Evolutionary conservation across 2,329 filamentous ascomycete species (phyloP).

Genomic region (Thyridium curvatum): DNA sequence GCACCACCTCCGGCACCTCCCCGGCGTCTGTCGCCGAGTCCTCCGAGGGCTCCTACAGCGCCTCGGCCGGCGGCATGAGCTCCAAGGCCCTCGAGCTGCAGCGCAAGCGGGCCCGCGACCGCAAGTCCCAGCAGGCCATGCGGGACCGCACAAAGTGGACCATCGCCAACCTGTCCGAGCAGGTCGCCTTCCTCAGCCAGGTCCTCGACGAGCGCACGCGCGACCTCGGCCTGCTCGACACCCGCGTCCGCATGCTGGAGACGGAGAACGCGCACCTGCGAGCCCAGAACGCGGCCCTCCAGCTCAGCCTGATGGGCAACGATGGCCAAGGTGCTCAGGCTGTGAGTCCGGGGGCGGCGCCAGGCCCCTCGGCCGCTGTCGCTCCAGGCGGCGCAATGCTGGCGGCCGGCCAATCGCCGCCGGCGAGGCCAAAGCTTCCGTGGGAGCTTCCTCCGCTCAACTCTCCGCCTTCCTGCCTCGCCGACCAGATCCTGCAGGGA

Average conservation of each 20-base stretch:
- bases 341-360: neutral
- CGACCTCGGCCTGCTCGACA: conserved; percentile 10
- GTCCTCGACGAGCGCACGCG: conserved; percentile 15
- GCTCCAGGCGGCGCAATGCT: no score
- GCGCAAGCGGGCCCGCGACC: conserved; percentile 22
- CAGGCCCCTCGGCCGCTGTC: neutral
- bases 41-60: conserved; percentile 1
- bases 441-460: conserved; percentile 18
- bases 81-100: conserved; percentile 16
- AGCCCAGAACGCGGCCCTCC: conserved; percentile 19
- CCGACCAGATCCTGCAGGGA: conserved; percentile 20
- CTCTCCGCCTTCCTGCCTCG: conserved; percentile 15
- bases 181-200: conserved; percentile 17
- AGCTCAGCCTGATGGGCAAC: conserved; percentile 17
- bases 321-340: conserved; percentile 5
- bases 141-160: conserved; percentile 23
- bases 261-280: conserved; percentile 19
- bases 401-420: no score
- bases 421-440: conserved; percentile 4
- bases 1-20: conserved; percentile 3
- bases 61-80: neutral
- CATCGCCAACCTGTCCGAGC: conserved; percentile 19
- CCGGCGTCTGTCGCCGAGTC: conserved; percentile 3
- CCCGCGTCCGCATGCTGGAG: conserved; percentile 15
- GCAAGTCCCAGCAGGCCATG: conserved; percentile 25